These are phyloP conservation scores for Waltergamsia citrina DNA, from an alignment of 2,329 filamentous ascomycete genomes.

Conservation along the genomic window DNA sequence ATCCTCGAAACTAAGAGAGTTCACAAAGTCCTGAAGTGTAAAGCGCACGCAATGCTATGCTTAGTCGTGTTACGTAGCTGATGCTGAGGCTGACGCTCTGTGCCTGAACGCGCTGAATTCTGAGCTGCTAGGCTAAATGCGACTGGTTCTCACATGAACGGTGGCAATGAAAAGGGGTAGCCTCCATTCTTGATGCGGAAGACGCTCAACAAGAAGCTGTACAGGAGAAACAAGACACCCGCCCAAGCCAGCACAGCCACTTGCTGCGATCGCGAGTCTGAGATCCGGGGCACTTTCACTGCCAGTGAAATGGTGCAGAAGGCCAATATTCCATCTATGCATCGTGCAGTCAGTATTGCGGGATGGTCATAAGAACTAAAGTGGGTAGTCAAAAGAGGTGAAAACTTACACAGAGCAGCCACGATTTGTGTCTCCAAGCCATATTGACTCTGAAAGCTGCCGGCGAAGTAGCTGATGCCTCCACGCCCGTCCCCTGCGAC, in stretches of 20 bases:
- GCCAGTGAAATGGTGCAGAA: conserved; percentile 89
- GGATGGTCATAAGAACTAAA: not conserved
- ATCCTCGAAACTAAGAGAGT: too few species aligned
- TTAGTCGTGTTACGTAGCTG: too few species aligned
- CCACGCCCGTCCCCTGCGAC: conserved; percentile 77
- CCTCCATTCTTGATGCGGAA: conserved; percentile 93
- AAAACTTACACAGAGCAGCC: conserved; percentile 76
- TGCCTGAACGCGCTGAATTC: too few species aligned
- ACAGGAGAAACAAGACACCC: conserved; percentile 67
- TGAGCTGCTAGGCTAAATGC: too few species aligned
- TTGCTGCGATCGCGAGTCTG: conserved; percentile 68
- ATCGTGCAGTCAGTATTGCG: not conserved
- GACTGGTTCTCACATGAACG: conserved; percentile 53
- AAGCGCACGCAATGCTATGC: too few species aligned
- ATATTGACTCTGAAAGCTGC: conserved; percentile 87
- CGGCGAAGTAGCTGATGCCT: conserved; percentile 81
- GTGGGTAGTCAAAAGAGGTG: not conserved
- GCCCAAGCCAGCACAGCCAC: conserved; percentile 75
- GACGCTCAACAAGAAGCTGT: conserved; percentile 88
- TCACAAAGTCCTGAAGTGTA: too few species aligned
- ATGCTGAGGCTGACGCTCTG: too few species aligned
- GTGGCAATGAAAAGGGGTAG: conserved; percentile 90
- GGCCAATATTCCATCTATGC: conserved; percentile 60
- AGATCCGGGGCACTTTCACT: conserved; percentile 84
- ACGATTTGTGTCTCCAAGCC: conserved; percentile 94